These are phyloP conservation scores for Plasmodium inui DNA, from an alignment of 169 alveolate species.

Conservation along the genomic window DNA sequence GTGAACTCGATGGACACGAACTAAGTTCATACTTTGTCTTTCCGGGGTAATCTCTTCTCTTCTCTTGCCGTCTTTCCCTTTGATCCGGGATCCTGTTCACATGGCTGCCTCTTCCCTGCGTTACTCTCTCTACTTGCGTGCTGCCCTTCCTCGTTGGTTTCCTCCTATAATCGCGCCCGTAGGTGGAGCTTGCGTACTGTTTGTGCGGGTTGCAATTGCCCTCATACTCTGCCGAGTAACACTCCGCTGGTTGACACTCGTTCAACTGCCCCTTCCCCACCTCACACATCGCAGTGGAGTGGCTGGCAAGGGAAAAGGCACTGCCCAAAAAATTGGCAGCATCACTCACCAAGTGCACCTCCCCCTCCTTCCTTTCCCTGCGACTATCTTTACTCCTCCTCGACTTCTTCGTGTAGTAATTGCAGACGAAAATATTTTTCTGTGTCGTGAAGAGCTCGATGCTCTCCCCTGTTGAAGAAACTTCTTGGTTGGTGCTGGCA, in stretches of 20 bases:
- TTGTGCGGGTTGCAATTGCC: too few relatives aligned
- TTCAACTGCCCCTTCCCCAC: background rate
- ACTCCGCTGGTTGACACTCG: background rate
- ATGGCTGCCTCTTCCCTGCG: background rate
- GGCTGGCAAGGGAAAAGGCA: background rate
- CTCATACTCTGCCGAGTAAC: background rate
- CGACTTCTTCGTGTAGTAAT: background rate
- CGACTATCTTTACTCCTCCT: background rate
- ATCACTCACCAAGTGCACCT: background rate
- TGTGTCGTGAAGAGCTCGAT: constrained; percentile 54
- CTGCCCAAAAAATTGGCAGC: background rate
- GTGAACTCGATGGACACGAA: background rate
- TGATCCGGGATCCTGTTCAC: background rate
- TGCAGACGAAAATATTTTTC: constrained; percentile 11
- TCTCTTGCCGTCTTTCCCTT: background rate
- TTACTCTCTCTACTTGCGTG: background rate
- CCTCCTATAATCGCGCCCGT: background rate
- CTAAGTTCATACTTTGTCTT: background rate
- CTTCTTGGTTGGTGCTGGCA: background rate
- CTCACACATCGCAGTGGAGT: background rate
- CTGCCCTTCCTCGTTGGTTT: background rate
- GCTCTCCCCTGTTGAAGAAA: background rate
- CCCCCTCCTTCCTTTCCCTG: background rate
- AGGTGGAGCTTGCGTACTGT: background rate
- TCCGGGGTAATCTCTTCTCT: background rate